These are phyloP conservation scores for Geotrichum ghanense DNA, from an alignment of 805 yeast genomes.

Conservation along the genomic window DNA sequence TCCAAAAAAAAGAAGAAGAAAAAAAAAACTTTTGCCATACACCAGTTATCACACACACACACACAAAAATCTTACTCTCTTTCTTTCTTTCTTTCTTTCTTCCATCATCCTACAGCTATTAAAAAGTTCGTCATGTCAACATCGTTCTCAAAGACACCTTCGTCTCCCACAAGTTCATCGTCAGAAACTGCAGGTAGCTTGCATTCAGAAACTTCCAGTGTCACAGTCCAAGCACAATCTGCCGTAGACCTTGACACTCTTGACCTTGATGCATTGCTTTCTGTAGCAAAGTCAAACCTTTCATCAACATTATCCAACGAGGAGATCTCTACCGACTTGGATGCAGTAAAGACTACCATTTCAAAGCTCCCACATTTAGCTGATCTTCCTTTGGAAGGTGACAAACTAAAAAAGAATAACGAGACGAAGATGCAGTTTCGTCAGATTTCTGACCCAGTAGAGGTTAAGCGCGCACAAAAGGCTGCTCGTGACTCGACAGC, in stretches of 20 bases:
- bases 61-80: too few relatives aligned
- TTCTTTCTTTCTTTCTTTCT: too few relatives aligned
- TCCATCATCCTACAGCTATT: too few relatives aligned
- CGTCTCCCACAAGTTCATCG: background rate
- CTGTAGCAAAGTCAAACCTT: background rate
- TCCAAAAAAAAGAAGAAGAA: too few relatives aligned
- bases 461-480: constrained; percentile 19
- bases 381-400: background rate
- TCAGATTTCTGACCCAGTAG: constrained; percentile 21
- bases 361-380: constrained; percentile 1
- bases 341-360: background rate
- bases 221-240: background rate
- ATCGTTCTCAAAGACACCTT: too few relatives aligned
- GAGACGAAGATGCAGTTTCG: constrained; percentile 13
- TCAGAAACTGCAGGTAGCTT: background rate
- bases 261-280: background rate
- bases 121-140: too few relatives aligned
- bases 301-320: background rate
- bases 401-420: constrained; percentile 2
- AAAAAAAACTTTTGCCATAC: too few relatives aligned
- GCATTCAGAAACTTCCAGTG: background rate
- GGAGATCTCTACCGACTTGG: background rate
- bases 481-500: constrained; percentile 26
- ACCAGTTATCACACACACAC: too few relatives aligned
- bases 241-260: background rate